Base-by-base conservation (phyloP, 106 monocot species). In the Chionographis japonica region DNA sequence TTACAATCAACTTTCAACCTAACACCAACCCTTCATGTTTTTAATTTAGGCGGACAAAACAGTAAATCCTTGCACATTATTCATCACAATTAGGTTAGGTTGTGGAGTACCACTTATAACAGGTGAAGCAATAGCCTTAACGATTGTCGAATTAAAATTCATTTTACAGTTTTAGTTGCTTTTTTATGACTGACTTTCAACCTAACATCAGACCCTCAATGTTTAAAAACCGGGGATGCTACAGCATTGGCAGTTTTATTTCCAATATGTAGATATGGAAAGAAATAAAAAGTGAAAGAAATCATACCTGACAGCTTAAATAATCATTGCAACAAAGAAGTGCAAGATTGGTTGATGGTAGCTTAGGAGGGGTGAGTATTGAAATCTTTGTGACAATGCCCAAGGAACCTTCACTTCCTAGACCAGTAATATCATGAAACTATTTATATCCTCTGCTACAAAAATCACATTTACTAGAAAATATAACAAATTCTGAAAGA, bases 331-430 rank as follows among this genome's bases (percentile, higher is more conserved):
- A 97, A 59, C 89, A 84, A 75, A 97, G 92, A 77, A 97, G 83
- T 43, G 92, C 97, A 50, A 85, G 72, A 81, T 87, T 92, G 15
- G 82, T 89, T 81, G 92, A 84, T 41, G 76, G 63, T 76, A 85
- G 75, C 80, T 74, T 86, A 53, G 89, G 62, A 68, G 97, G 97
- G 15, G 89, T 87, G 46, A 97, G 85, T 53, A 97, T 61, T 62
- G 89, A 85, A 74, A 97, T 78, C 77, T 97, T 97, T 12, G 97
- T 97, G 56, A 92, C 72, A 71, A 97, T 78, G 63, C 92, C 97
- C 69, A 97, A 72, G 40, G 97, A 82, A 57, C 97, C 97, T 90
- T 97, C 97, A 85, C 92, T 92, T 81, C 97, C 97, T 97, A 80
- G 68, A 58, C 53, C 51, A 71, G 12, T 52, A 18, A 40, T 12